phyloP scores from a whole-genome alignment of 768 basidiomycete species.

The Boletales sp. region DNA sequence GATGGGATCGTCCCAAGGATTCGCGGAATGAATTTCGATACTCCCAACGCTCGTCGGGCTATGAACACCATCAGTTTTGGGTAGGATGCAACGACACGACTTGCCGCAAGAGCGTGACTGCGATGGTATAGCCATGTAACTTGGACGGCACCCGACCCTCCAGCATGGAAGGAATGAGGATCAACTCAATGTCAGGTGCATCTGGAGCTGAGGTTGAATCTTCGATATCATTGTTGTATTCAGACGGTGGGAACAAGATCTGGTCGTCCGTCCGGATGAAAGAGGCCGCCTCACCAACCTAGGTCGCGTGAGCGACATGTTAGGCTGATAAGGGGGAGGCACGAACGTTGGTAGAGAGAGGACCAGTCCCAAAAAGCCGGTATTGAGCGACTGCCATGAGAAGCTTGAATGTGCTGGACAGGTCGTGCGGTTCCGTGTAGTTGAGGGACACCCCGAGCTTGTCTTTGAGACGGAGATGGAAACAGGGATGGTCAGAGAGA shows the following conservation, averaged over 20 bases:
- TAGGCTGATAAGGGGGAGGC: neutral
- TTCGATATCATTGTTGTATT: slow-evolving; percentile 26
- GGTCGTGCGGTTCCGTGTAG: slow-evolving; percentile 31
- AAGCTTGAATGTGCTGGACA: slow-evolving; percentile 22
- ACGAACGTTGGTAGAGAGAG: slow-evolving; percentile 51
- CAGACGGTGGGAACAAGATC: slow-evolving; percentile 27
- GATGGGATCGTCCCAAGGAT: slow-evolving; percentile 40
- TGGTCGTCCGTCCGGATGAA: slow-evolving; percentile 33
- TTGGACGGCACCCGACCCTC: neutral
- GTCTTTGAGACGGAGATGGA: slow-evolving; percentile 51
- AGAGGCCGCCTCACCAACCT: slow-evolving; percentile 28
- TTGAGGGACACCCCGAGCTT: slow-evolving; percentile 42
- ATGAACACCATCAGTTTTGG: neutral
- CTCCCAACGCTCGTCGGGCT: slow-evolving; percentile 46
- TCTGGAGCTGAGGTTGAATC: slow-evolving; percentile 28
- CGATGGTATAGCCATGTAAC: slow-evolving; percentile 18
- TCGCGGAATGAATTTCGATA: slow-evolving; percentile 36
- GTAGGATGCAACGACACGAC: neutral
- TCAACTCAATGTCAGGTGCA: slow-evolving; percentile 29
- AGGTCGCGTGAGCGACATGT: neutral
- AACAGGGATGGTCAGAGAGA: slow-evolving; percentile 64
- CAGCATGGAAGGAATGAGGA: slow-evolving; percentile 10
- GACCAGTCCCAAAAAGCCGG: slow-evolving; percentile 42
- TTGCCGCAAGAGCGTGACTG: slow-evolving; percentile 23
- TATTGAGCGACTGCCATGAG: slow-evolving; percentile 40